Conservation (phyloP, 352 stramenopile species). For the Phytophthora europaea region DNA sequence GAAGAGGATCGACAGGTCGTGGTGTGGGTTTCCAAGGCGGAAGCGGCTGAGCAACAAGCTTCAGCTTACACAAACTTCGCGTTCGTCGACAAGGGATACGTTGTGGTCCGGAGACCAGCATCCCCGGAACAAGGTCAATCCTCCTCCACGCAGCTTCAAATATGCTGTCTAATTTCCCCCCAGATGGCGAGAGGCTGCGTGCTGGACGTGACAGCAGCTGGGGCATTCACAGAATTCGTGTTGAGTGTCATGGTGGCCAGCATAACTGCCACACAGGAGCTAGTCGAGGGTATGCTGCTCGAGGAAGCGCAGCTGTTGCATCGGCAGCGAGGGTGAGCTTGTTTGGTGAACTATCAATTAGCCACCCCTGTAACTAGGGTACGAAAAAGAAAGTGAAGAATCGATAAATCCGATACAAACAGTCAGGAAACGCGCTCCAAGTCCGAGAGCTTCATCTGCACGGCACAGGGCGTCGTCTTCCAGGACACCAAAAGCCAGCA, state of each 20-base stretch:
- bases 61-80: constrained; percentile 54
- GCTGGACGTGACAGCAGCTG: constrained; percentile 33
- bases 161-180: constrained; percentile 65
- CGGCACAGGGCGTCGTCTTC: constrained; percentile 39
- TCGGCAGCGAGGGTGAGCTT: background rate
- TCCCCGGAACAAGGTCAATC: constrained; percentile 17
- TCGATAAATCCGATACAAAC: too few species aligned
- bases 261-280: constrained; percentile 51
- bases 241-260: constrained; percentile 53
- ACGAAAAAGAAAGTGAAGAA: too few species aligned
- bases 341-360: too few species aligned
- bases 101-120: constrained; percentile 58
- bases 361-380: too few species aligned
- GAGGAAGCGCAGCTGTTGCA: constrained; percentile 25
- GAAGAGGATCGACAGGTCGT: constrained; percentile 66
- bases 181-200: constrained; percentile 41
- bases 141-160: constrained; percentile 55
- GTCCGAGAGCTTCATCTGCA: constrained; percentile 39
- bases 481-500: constrained; percentile 19
- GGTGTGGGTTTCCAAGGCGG: constrained; percentile 65
- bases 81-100: constrained; percentile 72
- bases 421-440: constrained; percentile 10
- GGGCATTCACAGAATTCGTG: constrained; percentile 58
- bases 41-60: constrained; percentile 45
- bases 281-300: constrained; percentile 53